Evolutionary conservation across 2,329 filamentous ascomycete genomes (phyloP), one percentile per base, ranked within the genome.

Genomic region (Talaromyces amestolkiae): DNA sequence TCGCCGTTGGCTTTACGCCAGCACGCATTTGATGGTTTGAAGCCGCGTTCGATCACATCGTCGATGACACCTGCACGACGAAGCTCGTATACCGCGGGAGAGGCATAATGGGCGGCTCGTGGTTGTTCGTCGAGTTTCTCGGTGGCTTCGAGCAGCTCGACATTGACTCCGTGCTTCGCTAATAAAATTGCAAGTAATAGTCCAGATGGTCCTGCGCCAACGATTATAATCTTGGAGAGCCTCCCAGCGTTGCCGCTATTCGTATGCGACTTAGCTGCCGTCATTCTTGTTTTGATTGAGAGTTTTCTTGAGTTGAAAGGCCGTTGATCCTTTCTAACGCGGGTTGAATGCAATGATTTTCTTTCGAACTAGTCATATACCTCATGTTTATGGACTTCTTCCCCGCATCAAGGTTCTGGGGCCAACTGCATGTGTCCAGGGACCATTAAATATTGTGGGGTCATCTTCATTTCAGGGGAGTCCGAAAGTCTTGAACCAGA

Each of bases 31-130:
- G 73, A 72, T 24, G 81, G 78, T 19, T 76, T 71, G 63, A 84
- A 77, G 31, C 82, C 80, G 19, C 76, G 72, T 9, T 73, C 71
- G 24, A 78, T 77, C 15, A 84, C 76, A 69, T 84, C 80, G n/a
- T 83, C 81, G 19, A 89, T 76, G 11, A 89, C 81, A 0, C 87
- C 87, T 0, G 87, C 87, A n/a, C 84, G 81, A 47, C 78, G 72
- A 58, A 90, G 80, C 65, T 87, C 86, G 45, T 83, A 83, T 51
- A 86, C 82, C 1, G 86, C 86, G 0, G 86, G 81, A 0, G 84
- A 80, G 3, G 84, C 85, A 72, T 88, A 89, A 74, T 88, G 85
- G 2, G 86, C 85, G 15, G 87, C 87, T 33, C 87, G 85, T 0
- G 87, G 87, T 65, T 86, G 85, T 65, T 83, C 79, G 76, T 88